Conservation (phyloP, 1,284 basidiomycete genomes). For the Apiotrichum brassicae region DNA sequence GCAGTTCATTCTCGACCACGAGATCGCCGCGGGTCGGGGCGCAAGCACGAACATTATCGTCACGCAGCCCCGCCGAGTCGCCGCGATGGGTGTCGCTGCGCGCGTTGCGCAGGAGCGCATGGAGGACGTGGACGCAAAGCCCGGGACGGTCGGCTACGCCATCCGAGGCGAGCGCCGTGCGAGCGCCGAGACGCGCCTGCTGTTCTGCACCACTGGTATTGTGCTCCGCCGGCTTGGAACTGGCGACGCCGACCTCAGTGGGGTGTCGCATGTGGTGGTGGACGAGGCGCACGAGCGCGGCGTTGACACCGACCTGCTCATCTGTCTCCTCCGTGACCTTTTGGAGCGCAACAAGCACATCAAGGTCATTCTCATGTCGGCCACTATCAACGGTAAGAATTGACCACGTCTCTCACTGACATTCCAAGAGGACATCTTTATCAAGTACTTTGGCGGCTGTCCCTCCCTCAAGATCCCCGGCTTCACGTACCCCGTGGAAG, state of each 20-base stretch:
- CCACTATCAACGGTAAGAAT: conserved; percentile 65
- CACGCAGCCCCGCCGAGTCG: conserved; percentile 84
- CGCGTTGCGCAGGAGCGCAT: conserved; percentile 80
- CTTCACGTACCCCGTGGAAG: conserved; percentile 68
- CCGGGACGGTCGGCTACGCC: conserved; percentile 74
- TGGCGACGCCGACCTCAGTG: conserved; percentile 63
- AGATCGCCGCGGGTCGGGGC: conserved; percentile 61
- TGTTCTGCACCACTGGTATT: conserved; percentile 92
- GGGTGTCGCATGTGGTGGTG: conserved; percentile 78
- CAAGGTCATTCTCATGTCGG: conserved; percentile 55
- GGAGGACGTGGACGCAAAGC: conserved; percentile 56
- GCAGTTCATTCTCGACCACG: conserved; percentile 77
- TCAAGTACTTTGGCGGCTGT: conserved; percentile 70
- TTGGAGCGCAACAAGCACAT: conserved; percentile 63
- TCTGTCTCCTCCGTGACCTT: conserved; percentile 75
- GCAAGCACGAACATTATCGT: conserved; percentile 71
- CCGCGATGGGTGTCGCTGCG: conserved; percentile 80
- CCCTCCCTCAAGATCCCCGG: conserved; percentile 81
- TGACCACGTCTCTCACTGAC: too few relatives aligned
- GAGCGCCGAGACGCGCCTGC: conserved; percentile 60
- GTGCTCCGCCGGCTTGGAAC: conserved; percentile 68
- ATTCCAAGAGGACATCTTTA: conserved; percentile 67
- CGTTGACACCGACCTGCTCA: conserved; percentile 80
- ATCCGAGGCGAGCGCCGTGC: conserved; percentile 83
- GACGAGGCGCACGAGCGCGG: conserved; percentile 93